phyloP scores from a whole-genome alignment of 2,329 filamentous ascomycete genomes.

The Anisogramma anomala region DNA sequence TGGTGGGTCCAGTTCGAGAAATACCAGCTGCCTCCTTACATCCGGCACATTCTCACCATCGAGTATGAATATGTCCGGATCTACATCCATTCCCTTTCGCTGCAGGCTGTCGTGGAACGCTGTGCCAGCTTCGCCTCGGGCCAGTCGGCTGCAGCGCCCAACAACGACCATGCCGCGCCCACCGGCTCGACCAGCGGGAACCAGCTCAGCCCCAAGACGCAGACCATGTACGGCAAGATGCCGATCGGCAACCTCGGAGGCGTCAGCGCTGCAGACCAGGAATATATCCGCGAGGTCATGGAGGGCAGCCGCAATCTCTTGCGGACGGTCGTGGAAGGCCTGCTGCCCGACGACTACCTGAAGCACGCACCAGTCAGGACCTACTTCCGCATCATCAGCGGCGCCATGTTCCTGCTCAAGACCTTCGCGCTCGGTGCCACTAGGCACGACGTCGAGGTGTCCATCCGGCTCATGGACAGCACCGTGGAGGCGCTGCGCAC shows the following conservation, averaged over 20 bases:
- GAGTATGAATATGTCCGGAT: slow-evolving; percentile 94
- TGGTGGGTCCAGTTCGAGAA: slow-evolving; percentile 77
- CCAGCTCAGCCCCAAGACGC: slow-evolving; percentile 50
- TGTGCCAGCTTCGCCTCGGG: slow-evolving; percentile 64
- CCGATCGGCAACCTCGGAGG: slow-evolving; percentile 53
- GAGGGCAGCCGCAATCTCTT: slow-evolving; percentile 68
- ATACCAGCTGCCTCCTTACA: slow-evolving; percentile 56
- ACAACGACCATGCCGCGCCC: slow-evolving; percentile 21
- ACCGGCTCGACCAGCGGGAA: slow-evolving; percentile 21
- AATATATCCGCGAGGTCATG: slow-evolving; percentile 66
- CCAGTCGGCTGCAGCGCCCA: slow-evolving; percentile 25
- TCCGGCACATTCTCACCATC: slow-evolving; percentile 70
- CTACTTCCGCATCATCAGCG: slow-evolving; percentile 77
- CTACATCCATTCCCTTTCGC: slow-evolving; percentile 84
- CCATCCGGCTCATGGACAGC: slow-evolving; percentile 62
- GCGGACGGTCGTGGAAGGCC: slow-evolving; percentile 62
- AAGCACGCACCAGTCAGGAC: slow-evolving; percentile 75
- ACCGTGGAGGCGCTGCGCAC: slow-evolving; percentile 64
- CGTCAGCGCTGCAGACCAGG: slow-evolving; percentile 55
- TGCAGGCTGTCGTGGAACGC: slow-evolving; percentile 90
- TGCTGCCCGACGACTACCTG: slow-evolving; percentile 63
- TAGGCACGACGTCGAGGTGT: slow-evolving; percentile 64
- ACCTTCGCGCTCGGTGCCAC: slow-evolving; percentile 74
- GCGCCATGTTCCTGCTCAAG: slow-evolving; percentile 74
- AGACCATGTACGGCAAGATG: slow-evolving; percentile 53